phyloP scores from a whole-genome alignment of 345 rosid genomes.

The Bruguiera sexangula region DNA sequence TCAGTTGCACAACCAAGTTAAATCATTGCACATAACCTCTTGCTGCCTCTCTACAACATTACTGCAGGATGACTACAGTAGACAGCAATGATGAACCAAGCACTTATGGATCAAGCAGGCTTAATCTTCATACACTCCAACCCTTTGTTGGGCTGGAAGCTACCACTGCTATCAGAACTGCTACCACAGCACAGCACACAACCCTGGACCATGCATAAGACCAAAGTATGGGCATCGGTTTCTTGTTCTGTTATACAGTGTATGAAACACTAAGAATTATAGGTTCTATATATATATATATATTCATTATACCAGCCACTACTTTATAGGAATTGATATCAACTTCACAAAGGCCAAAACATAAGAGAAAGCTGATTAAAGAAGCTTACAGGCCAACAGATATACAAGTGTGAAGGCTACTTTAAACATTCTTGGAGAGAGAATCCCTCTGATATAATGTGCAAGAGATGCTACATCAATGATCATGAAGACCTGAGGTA shows the following conservation, averaged over 20 bases:
- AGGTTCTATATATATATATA: background rate
- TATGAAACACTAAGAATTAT: background rate
- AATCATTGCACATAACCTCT: background rate
- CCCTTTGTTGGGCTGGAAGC: constrained; percentile 99
- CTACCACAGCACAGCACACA: constrained; percentile 67
- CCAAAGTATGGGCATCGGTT: constrained; percentile 17
- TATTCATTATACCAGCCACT: background rate
- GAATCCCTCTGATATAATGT: constrained; percentile 81
- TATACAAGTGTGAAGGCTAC: constrained; percentile 89
- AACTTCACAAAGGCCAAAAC: no score
- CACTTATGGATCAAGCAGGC: constrained; percentile 96
- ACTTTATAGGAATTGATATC: background rate
- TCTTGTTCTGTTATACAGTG: background rate
- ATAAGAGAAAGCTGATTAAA: constrained; percentile 16
- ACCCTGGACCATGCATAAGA: constrained; percentile 51
- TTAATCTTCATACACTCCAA: constrained; percentile 99
- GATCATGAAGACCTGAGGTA: constrained; percentile 72
- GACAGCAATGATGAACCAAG: constrained; percentile 12
- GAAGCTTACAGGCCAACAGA: constrained; percentile 86
- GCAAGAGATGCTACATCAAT: constrained; percentile 90
- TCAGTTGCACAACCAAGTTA: background rate
- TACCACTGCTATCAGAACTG: constrained; percentile 83
- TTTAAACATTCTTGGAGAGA: constrained; percentile 90
- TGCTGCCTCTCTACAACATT: background rate
- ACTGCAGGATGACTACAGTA: background rate